Percentiles rank a stretch among this genome's conserved stretches.
These are phyloP conservation scores for Hyaloscypha finlandica DNA, from an alignment of 495 filamentous ascomycete species.

Conservation along the genomic window DNA sequence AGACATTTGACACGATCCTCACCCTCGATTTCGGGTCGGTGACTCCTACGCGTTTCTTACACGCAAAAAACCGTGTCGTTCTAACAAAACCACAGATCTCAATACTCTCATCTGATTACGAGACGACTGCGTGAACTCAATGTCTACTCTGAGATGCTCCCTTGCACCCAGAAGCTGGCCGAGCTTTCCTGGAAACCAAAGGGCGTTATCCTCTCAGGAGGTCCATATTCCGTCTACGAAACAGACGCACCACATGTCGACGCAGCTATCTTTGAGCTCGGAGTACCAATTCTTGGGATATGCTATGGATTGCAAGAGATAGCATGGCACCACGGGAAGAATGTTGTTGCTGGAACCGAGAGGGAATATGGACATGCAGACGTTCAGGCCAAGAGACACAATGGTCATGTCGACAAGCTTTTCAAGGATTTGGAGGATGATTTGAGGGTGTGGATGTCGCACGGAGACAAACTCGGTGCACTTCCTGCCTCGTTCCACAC, in stretches of 20 bases:
- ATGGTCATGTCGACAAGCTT: conserved; percentile 66
- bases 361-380: conserved; percentile 73
- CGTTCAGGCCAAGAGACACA: conserved; percentile 35
- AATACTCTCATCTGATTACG: conserved; percentile 75
- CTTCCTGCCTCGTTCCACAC: conserved; percentile 71
- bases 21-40: conserved; percentile 33
- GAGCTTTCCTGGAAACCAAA: conserved; percentile 81
- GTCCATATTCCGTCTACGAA: conserved; percentile 76
- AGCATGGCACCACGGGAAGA: conserved; percentile 70
- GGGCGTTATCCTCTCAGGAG: conserved; percentile 78
- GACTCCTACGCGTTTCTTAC: not conserved
- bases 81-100: conserved; percentile 40
- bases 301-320: conserved; percentile 81
- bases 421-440: conserved; percentile 69
- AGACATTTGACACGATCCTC: conserved; percentile 33
- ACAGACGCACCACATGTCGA: conserved; percentile 74
- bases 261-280: conserved; percentile 76
- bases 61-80: conserved; percentile 12
- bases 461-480: conserved; percentile 77
- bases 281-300: conserved; percentile 75
- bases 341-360: conserved; percentile 72
- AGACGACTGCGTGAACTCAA: conserved; percentile 77
- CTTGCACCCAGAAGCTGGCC: conserved; percentile 82
- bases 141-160: conserved; percentile 90
- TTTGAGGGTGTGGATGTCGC: conserved; percentile 81